phyloP scores from a whole-genome alignment of 371 early-diverging fungal genomes.

The Mortierella sp. region DNA sequence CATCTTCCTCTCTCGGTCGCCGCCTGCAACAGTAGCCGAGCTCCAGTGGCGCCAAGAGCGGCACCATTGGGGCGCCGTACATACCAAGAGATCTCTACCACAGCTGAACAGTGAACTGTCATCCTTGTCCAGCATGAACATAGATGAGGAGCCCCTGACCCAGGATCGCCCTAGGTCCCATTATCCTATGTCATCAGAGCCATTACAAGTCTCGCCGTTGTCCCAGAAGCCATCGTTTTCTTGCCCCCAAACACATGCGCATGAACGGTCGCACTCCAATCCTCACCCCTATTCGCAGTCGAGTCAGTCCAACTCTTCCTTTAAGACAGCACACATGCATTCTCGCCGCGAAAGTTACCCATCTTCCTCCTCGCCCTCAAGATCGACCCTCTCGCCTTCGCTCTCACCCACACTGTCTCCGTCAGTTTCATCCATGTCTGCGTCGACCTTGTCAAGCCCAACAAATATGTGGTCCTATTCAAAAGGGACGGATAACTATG shows the following conservation, averaged over 20 bases:
- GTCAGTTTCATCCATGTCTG: slow-evolving; percentile 30
- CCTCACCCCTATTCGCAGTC: slow-evolving; percentile 11
- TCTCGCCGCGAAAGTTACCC: slow-evolving; percentile 37
- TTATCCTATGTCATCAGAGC: background rate
- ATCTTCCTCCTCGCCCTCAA: slow-evolving; percentile 17
- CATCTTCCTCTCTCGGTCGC: background rate
- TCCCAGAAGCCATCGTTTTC: background rate
- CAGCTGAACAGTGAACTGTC: slow-evolving; percentile 9
- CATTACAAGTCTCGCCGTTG: slow-evolving; percentile 1
- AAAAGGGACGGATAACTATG: slow-evolving; percentile 14
- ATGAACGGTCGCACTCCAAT: slow-evolving; percentile 16
- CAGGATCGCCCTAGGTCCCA: slow-evolving; percentile 12
- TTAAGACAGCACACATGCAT: slow-evolving; percentile 2
- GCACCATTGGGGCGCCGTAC: slow-evolving; percentile 5
- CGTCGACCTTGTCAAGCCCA: slow-evolving; percentile 35
- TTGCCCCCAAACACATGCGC: slow-evolving; percentile 4
- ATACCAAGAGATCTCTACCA: slow-evolving; percentile 10
- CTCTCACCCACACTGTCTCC: slow-evolving; percentile 35
- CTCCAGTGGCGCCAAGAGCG: slow-evolving; percentile 9
- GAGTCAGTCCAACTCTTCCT: background rate
- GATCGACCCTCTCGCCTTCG: slow-evolving; percentile 33
- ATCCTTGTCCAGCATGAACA: slow-evolving; percentile 7
- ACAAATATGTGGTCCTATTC: slow-evolving; percentile 36
- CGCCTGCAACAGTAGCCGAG: slow-evolving; percentile 9
- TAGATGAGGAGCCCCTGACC: slow-evolving; percentile 5